A percentile compares a stretch with the other conserved stretches of the same genome.
These are phyloP conservation scores for Ilyonectria robusta DNA, from an alignment of 2,329 filamentous ascomycete genomes.

Conservation along the genomic window DNA sequence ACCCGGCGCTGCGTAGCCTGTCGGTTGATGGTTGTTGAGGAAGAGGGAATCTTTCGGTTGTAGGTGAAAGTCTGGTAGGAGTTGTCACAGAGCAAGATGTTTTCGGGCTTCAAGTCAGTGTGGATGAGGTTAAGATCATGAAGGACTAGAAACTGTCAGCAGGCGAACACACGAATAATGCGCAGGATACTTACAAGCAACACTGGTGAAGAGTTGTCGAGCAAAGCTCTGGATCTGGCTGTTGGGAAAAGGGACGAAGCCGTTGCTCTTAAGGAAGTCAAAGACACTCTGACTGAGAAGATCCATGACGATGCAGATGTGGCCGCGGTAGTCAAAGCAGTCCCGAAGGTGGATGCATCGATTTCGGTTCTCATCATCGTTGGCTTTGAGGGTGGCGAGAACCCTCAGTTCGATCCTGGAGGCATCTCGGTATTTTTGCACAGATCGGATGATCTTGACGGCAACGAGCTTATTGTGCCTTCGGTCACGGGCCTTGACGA, in stretches of 20 bases:
- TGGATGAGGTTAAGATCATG: slow-evolving; percentile 98
- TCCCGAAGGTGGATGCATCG: slow-evolving; percentile 97
- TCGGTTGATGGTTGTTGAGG: slow-evolving; percentile 71
- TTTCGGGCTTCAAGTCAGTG: slow-evolving; percentile 82
- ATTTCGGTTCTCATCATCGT: slow-evolving; percentile 93
- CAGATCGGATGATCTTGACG: slow-evolving; percentile 97
- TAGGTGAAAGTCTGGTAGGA: slow-evolving; percentile 80
- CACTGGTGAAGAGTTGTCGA: slow-evolving; percentile 95
- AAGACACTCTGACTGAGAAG: slow-evolving; percentile 95
- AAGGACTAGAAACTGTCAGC: slow-evolving; percentile 72
- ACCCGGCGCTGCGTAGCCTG: slow-evolving; percentile 76
- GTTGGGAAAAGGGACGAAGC: slow-evolving; percentile 97
- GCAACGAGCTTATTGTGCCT: slow-evolving; percentile 84
- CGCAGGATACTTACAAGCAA: slow-evolving; percentile 81
- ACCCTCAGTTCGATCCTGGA: slow-evolving; percentile 95
- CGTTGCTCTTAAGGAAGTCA: slow-evolving; percentile 96
- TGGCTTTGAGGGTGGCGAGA: slow-evolving; percentile 89
- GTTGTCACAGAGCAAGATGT: slow-evolving; percentile 77
- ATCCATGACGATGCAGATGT: slow-evolving; percentile 90
- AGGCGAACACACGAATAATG: neutral
- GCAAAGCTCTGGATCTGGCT: slow-evolving; percentile 99
- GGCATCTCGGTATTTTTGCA: slow-evolving; percentile 98
- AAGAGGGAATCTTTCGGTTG: slow-evolving; percentile 78
- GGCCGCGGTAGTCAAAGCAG: slow-evolving; percentile 96
- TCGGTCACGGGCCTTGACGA: slow-evolving; percentile 91